These are phyloP conservation scores for Pterocarpus macrocarpus DNA, from an alignment of 306 rosid genomes.

Conservation along the genomic window DNA sequence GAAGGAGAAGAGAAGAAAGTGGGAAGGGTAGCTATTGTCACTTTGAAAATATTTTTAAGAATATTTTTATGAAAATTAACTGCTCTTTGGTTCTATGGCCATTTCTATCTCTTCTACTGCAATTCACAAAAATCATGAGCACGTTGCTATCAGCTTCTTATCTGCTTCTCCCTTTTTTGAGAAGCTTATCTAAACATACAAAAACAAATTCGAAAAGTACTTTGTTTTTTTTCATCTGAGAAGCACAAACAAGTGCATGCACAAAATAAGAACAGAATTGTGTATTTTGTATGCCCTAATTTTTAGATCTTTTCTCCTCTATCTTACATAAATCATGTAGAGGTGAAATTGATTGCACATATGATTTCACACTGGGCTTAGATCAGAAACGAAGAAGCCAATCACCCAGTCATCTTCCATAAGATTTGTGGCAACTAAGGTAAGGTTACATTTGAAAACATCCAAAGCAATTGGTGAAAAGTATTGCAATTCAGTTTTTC, in stretches of 20 bases:
- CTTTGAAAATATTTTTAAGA: too few relatives aligned
- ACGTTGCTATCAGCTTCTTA: too few relatives aligned
- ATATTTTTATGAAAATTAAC: too few relatives aligned
- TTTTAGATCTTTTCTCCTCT: constrained; percentile 26
- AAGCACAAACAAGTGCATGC: background rate
- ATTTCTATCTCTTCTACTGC: too few relatives aligned
- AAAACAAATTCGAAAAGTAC: too few relatives aligned
- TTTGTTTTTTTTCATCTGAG: too few relatives aligned
- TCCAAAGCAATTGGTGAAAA: background rate
- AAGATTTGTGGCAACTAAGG: constrained; percentile 24
- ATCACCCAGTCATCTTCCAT: constrained; percentile 28
- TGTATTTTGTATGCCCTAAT: constrained; percentile 4
- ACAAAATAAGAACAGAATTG: constrained; percentile 18
- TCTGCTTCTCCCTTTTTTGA: too few relatives aligned
- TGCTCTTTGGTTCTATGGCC: too few relatives aligned
- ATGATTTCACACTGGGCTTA: constrained; percentile 25
- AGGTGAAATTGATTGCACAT: constrained; percentile 26
- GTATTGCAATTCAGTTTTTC: background rate
- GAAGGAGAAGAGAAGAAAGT: too few relatives aligned
- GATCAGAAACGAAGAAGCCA: constrained; percentile 27
- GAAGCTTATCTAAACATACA: too few relatives aligned
- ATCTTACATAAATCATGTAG: constrained; percentile 20
- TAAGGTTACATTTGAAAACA: constrained; percentile 14
- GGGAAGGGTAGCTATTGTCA: too few relatives aligned
- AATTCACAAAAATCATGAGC: too few relatives aligned